These are phyloP conservation scores for Whalleya microplaca DNA, from an alignment of 2,329 filamentous ascomycete species.

Conservation along the genomic window DNA sequence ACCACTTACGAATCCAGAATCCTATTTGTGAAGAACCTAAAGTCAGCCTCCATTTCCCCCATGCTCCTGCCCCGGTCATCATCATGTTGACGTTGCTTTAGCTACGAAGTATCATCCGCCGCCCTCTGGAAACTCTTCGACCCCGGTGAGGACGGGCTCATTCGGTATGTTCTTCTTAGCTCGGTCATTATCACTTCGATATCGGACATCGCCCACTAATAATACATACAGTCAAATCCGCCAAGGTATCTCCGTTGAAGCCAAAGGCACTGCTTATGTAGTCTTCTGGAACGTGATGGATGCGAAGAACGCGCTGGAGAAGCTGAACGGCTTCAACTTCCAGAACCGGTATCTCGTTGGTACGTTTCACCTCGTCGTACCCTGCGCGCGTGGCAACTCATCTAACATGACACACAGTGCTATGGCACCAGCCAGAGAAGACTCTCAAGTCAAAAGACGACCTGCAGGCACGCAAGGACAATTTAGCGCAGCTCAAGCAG, in stretches of 20 bases:
- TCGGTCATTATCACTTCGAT: slow-evolving; percentile 14
- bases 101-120: slow-evolving; percentile 98
- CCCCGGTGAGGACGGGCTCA: slow-evolving; percentile 36
- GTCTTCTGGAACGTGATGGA: slow-evolving; percentile 99
- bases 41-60: slow-evolving; percentile 61
- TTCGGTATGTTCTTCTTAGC: slow-evolving; percentile 45
- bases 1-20: slow-evolving; percentile 62
- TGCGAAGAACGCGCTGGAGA: slow-evolving; percentile 98
- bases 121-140: slow-evolving; percentile 98
- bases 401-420: slow-evolving; percentile 45
- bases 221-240: slow-evolving; percentile 79
- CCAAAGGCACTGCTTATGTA: slow-evolving; percentile 97
- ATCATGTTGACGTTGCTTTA: slow-evolving; percentile 56
- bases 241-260: slow-evolving; percentile 95
- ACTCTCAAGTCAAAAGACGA: slow-evolving; percentile 87
- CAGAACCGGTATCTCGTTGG: slow-evolving; percentile 98
- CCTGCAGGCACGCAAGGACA: slow-evolving; percentile 89
- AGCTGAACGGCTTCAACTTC: slow-evolving; percentile 99
- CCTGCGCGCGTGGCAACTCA: neutral
- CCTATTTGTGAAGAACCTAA: slow-evolving; percentile 99
- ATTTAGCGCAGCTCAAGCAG: slow-evolving; percentile 96
- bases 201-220: slow-evolving; percentile 24
- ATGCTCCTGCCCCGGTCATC: slow-evolving; percentile 65
- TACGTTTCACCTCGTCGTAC: slow-evolving; percentile 52
- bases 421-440: slow-evolving; percentile 69